Evolutionary conservation across 1,139 yeast genomes (phyloP), one percentile per base, ranked within the genome.

Genomic region (Geotrichum reessii): DNA sequence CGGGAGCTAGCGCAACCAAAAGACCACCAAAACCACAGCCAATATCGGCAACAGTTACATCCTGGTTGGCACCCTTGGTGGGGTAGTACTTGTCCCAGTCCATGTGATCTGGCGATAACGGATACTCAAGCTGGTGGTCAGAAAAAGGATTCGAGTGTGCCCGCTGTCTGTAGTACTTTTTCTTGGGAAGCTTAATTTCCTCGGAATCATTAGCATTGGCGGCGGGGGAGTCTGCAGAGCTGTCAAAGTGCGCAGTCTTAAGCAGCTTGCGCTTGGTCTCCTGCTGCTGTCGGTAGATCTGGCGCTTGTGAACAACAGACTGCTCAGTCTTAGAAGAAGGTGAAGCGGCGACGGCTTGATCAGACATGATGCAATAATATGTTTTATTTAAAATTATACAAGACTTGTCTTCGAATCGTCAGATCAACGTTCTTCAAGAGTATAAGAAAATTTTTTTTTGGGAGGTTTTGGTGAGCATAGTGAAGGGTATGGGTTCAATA

Each of bases 21-120:
- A 93, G 78, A 0, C 99, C 99, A 54, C 99, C 99, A 71, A 88
- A 93, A 0, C 99, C 99, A 75, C 99, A 93, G 17, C 99, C 99
- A 61, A 93, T 83, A 71, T 93, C 99, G 3, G 98, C 98, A 58
- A 93, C 86, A 58, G 91, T 93, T 14, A 95, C 98, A 8, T 65
- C 69, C 11, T 63, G 62, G 7, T 62, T 60, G 42, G 55, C 52
- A 3, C 24, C 11, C 24, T 33, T 22, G 22, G 76, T 75, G 2
- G 97, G 98, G 67, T 85, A 93, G 59, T 86, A 75, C 66, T 76
- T 79, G 0, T 79, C 71, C 99, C 99, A 93, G 69, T 90, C 85
- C 99, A 95, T 93, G 31, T 78, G 79, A 47, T 78, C 81, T 1
- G 99, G 99, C 24, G 82, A 77, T 52, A 75, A 73, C 19, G 99